These are phyloP conservation scores for Suhomyces xylopsoci DNA, from an alignment of 805 yeast genomes.

Conservation along the genomic window DNA sequence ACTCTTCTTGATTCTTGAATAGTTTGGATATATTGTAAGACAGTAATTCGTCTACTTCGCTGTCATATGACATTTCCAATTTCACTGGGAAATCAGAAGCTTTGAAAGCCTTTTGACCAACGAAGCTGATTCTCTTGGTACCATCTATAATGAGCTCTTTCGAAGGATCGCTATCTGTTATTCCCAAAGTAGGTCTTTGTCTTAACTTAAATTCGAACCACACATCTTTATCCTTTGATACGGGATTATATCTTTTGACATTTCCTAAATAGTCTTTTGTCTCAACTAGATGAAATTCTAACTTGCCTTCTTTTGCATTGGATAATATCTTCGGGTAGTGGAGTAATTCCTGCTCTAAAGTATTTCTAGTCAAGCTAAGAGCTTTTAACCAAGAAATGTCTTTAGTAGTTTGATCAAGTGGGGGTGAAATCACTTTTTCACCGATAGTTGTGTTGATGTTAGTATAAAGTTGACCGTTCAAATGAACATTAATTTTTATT, in stretches of 20 bases:
- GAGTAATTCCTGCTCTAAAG: slow-evolving; percentile 34
- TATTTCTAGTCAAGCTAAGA: slow-evolving; percentile 26
- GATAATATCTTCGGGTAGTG: slow-evolving; percentile 22
- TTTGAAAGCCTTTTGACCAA: slow-evolving; percentile 13
- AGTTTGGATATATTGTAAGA: slow-evolving; percentile 14
- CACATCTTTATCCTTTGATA: slow-evolving; percentile 35
- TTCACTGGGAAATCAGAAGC: slow-evolving; percentile 48
- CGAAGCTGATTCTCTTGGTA: slow-evolving; percentile 21
- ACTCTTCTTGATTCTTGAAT: slow-evolving; percentile 23
- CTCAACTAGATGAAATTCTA: slow-evolving; percentile 34
- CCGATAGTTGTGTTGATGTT: slow-evolving; percentile 23
- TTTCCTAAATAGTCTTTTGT: slow-evolving; percentile 35
- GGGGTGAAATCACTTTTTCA: slow-evolving; percentile 2
- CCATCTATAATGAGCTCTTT: slow-evolving; percentile 25
- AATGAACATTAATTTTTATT: slow-evolving; percentile 22
- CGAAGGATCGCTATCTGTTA: slow-evolving; percentile 19
- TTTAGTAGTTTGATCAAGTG: slow-evolving; percentile 20
- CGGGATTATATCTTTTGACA: slow-evolving; percentile 31
- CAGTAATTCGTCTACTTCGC: background rate
- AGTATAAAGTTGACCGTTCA: slow-evolving; percentile 23
- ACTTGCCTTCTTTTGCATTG: slow-evolving; percentile 15
- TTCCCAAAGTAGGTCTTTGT: slow-evolving; percentile 21
- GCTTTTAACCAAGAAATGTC: slow-evolving; percentile 31
- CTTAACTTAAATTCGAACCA: slow-evolving; percentile 27
- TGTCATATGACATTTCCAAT: slow-evolving; percentile 18